These are phyloP conservation scores for Fusarium redolens DNA, from an alignment of 2,329 filamentous ascomycete genomes.

Conservation along the genomic window DNA sequence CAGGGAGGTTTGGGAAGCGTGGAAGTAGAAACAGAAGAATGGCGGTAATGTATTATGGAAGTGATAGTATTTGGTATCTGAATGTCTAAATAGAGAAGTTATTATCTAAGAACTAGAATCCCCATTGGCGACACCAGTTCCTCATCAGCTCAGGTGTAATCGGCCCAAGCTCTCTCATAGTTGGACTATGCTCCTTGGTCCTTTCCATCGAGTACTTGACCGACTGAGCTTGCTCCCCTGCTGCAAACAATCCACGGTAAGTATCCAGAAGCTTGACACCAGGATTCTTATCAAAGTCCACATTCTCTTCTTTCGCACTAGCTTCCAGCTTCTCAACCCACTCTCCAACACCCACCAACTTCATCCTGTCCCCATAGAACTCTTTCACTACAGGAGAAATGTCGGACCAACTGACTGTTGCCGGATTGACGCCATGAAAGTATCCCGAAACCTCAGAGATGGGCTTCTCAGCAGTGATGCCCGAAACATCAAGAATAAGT, in stretches of 20 bases:
- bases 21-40: not conserved
- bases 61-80: too few relatives aligned
- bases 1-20: not conserved
- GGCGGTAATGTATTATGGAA: too few relatives aligned
- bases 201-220: not conserved
- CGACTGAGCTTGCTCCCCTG: not conserved
- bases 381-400: not conserved
- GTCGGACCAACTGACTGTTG: not conserved
- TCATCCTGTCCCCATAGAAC: not conserved
- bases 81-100: too few relatives aligned
- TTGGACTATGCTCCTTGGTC: not conserved
- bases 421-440: constrained; percentile 11
- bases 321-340: not conserved
- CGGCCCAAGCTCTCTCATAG: not conserved
- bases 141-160: not conserved
- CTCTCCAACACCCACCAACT: not conserved
- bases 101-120: not conserved
- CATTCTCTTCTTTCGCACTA: not conserved
- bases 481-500: not conserved
- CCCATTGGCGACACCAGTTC: constrained; percentile 22
- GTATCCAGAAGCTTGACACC: constrained; percentile 2
- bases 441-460: not conserved
- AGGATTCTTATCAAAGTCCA: not conserved
- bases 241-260: not conserved
- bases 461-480: not conserved